Evolutionary conservation across 306 rosid species (phyloP).

Genomic region (Vigna angularis): DNA sequence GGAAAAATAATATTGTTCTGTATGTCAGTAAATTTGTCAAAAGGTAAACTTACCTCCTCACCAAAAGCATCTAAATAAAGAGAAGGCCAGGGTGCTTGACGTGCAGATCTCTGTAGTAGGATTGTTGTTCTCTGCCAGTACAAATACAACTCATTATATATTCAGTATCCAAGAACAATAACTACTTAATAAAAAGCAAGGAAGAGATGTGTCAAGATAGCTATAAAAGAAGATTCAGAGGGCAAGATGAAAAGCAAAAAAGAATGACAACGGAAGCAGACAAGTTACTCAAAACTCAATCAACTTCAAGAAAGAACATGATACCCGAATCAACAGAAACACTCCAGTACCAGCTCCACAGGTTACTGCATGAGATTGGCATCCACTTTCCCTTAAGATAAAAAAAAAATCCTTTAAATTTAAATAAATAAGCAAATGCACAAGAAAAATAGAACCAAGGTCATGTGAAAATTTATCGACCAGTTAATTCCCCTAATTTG

Average conservation of each 20-base stretch:
- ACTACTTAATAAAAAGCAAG: constrained; percentile 21
- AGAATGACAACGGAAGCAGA: not conserved
- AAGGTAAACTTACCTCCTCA: constrained; percentile 76
- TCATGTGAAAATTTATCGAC: constrained; percentile 3
- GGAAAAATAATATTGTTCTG: not conserved
- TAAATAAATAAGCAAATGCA: constrained; percentile 35
- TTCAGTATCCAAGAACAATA: constrained; percentile 5
- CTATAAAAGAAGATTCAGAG: constrained; percentile 11
- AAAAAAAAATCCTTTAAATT: constrained; percentile 34
- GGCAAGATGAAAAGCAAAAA: not conserved
- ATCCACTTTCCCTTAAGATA: constrained; percentile 76
- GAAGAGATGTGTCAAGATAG: constrained; percentile 9
- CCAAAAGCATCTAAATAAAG: constrained; percentile 96
- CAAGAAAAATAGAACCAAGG: constrained; percentile 17
- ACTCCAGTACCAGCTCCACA: constrained; percentile 97
- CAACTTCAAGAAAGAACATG: constrained; percentile 17
- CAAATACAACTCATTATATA: constrained; percentile 27
- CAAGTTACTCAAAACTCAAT: constrained; percentile 10
- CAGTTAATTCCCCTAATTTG: constrained; percentile 15
- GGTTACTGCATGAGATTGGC: constrained; percentile 83
- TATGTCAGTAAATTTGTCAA: constrained; percentile 19
- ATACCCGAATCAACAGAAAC: constrained; percentile 85
- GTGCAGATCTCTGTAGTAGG: constrained; percentile 88
- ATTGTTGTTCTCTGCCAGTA: constrained; percentile 80
- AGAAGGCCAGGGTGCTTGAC: constrained; percentile 98